Evolutionary conservation across 345 rosid genomes (phyloP), one percentile per base, ranked within the genome.

Genomic region (Carallia brachiata): DNA sequence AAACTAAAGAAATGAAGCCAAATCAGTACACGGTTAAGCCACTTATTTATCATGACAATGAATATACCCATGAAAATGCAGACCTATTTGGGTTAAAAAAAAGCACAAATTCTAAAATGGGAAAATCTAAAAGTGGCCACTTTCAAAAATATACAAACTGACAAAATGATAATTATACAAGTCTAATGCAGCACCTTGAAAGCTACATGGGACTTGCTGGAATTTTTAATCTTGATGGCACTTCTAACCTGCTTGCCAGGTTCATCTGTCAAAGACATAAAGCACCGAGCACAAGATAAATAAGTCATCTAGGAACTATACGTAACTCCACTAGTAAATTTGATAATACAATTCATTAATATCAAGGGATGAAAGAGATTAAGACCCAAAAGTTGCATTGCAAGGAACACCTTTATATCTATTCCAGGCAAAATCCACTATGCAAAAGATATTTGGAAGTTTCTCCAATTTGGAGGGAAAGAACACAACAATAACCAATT

Each of bases 241-340:
- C 97, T 96, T 73, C 96, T 87, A 12, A 84, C 98, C 77, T 96
- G 99, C 89, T 96, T 96, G 70, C 97, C 99, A 71, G 98, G 90
- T 85, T 96, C 99, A 82, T 92, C 99, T 96, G 36, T 15, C 65
- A 18, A 56, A 23, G 9, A 40, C 4, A 65, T 15, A 75, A 56
- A 55, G 6, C 32, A 55, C 6, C 16, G 6, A 19, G 23, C 15
- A 7, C 6, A 55, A 44, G 10, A 15, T 44, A 44, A 44, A 44
- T 1, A 13, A 44, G 16, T 44, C 50, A 44, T 13, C 13, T 44
- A 16, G 50, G 50, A 44, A 44, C 3, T 44, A 10, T 15, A 0
- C 3, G 16, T 2, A 44, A 44, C 13, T 44, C 50, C 50, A 0
- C 50, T 12, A 44, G 13, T 13, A 44, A 44, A 44, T 10, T 44